Conservation (phyloP, 2,329 filamentous ascomycete genomes). For the Aspergillus sojae region DNA sequence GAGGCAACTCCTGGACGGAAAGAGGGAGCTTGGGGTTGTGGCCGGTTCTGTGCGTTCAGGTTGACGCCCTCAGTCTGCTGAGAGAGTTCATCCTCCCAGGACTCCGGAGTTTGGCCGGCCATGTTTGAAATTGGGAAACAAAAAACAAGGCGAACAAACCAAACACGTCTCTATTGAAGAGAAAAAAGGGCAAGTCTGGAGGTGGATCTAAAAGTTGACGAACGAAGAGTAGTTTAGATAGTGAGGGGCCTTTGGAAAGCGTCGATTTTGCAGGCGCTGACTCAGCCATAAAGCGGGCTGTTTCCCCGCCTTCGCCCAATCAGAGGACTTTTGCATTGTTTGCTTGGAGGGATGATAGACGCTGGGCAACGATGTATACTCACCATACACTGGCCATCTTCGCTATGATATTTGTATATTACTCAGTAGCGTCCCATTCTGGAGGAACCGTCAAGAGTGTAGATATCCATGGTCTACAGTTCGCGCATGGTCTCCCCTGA, state of each 20-base stretch:
- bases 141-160: conserved; percentile 25
- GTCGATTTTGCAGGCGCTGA: conserved; percentile 35
- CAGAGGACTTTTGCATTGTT: conserved; percentile 16
- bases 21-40: conserved; percentile 51
- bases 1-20: conserved; percentile 67
- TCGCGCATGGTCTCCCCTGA: not conserved
- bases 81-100: conserved; percentile 90
- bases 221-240: conserved; percentile 4
- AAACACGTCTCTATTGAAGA: conserved; percentile 21
- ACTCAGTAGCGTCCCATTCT: not conserved
- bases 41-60: conserved; percentile 59
- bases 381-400: not conserved
- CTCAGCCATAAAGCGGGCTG: conserved; percentile 26
- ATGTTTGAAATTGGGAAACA: conserved; percentile 54
- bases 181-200: conserved; percentile 16
- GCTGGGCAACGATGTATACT: not conserved
- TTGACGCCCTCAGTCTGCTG: conserved; percentile 77
- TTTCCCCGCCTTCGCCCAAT: conserved; percentile 11
- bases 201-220: conserved; percentile 7
- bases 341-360: not conserved
- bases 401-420: not conserved
- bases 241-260: conserved; percentile 30
- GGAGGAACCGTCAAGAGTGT: not conserved
- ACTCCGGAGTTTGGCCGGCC: conserved; percentile 77
- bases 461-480: not conserved